Evolutionary conservation across 2,329 filamentous ascomycete genomes (phyloP), one percentile per base, ranked within the genome.

Genomic region (Aspergillus sp.): DNA sequence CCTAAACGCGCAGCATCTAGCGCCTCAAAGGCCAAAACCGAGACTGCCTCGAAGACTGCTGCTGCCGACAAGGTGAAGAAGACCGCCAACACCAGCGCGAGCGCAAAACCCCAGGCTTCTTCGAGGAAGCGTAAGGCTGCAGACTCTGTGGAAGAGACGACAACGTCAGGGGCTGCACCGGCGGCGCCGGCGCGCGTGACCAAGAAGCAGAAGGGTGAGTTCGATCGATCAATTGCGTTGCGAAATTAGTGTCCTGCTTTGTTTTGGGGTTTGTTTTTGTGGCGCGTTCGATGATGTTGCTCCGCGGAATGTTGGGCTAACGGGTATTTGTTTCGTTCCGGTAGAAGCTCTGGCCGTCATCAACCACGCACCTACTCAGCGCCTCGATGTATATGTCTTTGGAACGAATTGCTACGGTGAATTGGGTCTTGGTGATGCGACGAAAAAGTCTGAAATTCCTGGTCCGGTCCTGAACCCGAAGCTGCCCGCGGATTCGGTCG

Each of bases 381-480:
- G 81, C 25, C 83, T 94, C 55, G 86, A 92, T 69, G 80, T 94
- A 64, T 94, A 88, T 70, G 89, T 92, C 57, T 93, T 92, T 67
- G 91, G 91, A 55, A 89, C 91, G 72, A 91, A 90, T 49, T 84
- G 84, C 54, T 87, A 86, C 17, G 90, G 90, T 65, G 91, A 95
- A 78, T 87, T 95, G 41, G 91, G 91, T 47, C 85, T 95, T 6
- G 91, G 91, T 7, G 85, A 83, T 66, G 85, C 84, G 69, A 85
- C 85, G 65, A 70, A 66, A n/a, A 69, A 70, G 53, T 85, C 89
- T 60, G 88, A 92, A 65, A 88, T 91, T 66, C 89, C 88, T 77
- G 85, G 88, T 41, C 91, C 91, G 17, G 87, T 89, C 41, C 78
- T 89, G 61, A 91, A 91, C 72, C 77, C 82, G 30, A 79, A 82